These are phyloP conservation scores for Exophiala phaeomuriformis DNA, from an alignment of 2,329 filamentous ascomycete genomes.

Conservation along the genomic window DNA sequence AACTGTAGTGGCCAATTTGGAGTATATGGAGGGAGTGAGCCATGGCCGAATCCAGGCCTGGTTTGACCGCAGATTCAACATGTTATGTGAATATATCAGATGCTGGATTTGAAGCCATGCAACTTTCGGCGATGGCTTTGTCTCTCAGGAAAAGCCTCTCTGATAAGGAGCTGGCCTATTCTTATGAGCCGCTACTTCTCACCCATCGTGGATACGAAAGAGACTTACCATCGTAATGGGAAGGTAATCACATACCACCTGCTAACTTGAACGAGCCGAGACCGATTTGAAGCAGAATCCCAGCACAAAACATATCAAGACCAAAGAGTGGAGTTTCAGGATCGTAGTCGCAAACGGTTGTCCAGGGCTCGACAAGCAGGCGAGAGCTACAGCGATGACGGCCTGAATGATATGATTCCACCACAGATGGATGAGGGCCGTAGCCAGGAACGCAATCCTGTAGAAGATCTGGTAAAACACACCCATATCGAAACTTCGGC, in stretches of 20 bases:
- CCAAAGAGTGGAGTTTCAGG: constrained; percentile 11
- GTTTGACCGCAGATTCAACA: too few species aligned
- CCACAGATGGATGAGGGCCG: constrained; percentile 12
- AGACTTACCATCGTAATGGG: constrained; percentile 6
- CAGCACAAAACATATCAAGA: constrained; percentile 16
- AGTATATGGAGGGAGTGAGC: too few species aligned
- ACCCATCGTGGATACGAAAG: not conserved
- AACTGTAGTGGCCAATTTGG: too few species aligned
- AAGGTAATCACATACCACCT: not conserved
- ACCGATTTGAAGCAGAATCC: constrained; percentile 18
- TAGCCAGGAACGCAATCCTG: constrained; percentile 12
- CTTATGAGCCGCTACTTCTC: not conserved
- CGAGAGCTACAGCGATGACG: not conserved
- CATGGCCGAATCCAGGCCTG: too few species aligned
- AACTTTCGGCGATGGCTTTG: too few species aligned
- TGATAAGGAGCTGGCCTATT: too few species aligned
- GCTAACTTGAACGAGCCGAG: constrained; percentile 9
- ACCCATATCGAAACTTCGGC: not conserved
- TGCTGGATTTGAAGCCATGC: too few species aligned
- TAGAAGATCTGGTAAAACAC: constrained; percentile 8
- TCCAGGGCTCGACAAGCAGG: constrained; percentile 9
- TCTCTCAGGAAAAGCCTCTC: too few species aligned
- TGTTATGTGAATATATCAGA: too few species aligned
- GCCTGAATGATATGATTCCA: constrained; percentile 16
- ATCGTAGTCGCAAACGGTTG: constrained; percentile 10